These are phyloP conservation scores for Cyberlindnera mrakii DNA, from an alignment of 805 yeast species.

Conservation along the genomic window DNA sequence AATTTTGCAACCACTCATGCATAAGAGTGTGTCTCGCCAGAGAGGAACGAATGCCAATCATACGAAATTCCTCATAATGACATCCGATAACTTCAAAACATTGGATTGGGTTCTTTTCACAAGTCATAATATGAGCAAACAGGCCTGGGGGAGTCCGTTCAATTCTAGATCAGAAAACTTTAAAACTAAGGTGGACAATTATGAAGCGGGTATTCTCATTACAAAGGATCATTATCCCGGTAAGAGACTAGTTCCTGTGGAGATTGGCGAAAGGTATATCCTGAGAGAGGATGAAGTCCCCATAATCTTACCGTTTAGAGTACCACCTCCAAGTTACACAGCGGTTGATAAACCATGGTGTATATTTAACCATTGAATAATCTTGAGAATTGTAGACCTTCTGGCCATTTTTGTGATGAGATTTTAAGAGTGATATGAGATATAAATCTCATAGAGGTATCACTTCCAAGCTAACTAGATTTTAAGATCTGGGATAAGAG, in stretches of 20 bases:
- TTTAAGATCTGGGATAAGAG: no score
- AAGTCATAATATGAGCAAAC: constrained; percentile 67
- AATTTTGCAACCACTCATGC: constrained; percentile 33
- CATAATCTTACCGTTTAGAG: constrained; percentile 45
- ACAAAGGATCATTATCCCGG: constrained; percentile 24
- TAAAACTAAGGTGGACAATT: constrained; percentile 33
- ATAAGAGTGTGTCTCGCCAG: constrained; percentile 25
- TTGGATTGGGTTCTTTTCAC: constrained; percentile 69
- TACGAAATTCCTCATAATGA: constrained; percentile 58
- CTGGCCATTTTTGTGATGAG: no score
- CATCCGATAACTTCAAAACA: constrained; percentile 42
- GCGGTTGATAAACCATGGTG: constrained; percentile 45
- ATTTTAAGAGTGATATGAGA: no score
- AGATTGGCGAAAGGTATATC: constrained; percentile 28
- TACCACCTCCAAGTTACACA: constrained; percentile 42
- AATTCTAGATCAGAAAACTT: constrained; percentile 18
- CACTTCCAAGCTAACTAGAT: no score
- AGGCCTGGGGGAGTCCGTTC: constrained; percentile 68
- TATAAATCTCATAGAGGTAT: no score
- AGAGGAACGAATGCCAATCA: constrained; percentile 45
- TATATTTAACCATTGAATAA: not conserved
- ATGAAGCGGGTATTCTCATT: constrained; percentile 51
- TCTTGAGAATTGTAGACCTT: no score
- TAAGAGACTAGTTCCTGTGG: constrained; percentile 35
- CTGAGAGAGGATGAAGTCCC: constrained; percentile 13